phyloP scores from a whole-genome alignment of 768 basidiomycete genomes.

The Tulasnella sp. region DNA sequence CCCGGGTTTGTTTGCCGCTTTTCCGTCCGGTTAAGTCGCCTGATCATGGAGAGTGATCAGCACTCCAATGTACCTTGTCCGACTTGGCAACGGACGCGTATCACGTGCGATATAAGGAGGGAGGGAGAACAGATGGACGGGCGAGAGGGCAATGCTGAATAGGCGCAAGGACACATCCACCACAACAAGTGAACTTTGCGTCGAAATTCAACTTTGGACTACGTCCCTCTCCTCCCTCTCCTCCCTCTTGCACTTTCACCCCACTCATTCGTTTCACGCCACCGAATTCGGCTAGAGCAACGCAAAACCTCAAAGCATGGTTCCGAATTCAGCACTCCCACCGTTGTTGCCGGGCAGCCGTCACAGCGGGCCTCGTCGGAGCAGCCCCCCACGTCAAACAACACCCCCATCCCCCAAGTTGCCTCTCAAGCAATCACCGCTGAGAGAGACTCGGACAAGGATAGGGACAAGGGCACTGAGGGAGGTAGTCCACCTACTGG shows the following conservation, averaged over 20 bases:
- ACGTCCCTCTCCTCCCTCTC: slow-evolving; percentile 1
- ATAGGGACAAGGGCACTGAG: slow-evolving; percentile 17
- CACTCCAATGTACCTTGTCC: too few species aligned
- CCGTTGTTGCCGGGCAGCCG: slow-evolving; percentile 37
- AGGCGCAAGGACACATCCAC: not conserved
- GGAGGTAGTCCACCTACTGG: slow-evolving; percentile 18
- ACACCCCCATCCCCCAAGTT: slow-evolving; percentile 11
- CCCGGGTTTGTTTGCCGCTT: too few species aligned
- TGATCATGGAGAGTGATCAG: too few species aligned
- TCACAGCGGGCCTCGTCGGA: slow-evolving; percentile 38
- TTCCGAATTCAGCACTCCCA: slow-evolving; percentile 20
- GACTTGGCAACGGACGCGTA: too few species aligned
- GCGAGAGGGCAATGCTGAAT: too few species aligned
- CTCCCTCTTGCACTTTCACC: not conserved
- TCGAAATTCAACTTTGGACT: not conserved
- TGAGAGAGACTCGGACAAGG: not conserved
- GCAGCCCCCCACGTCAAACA: slow-evolving; percentile 30
- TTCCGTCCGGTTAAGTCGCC: too few species aligned
- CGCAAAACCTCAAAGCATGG: slow-evolving; percentile 31
- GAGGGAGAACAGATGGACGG: too few species aligned
- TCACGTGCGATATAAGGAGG: too few species aligned
- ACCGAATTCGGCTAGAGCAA: slow-evolving; percentile 37
- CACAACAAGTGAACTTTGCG: not conserved
- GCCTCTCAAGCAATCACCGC: slow-evolving; percentile 5
- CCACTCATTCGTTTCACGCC: not conserved